Conservation (phyloP, 75 land plant genomes). For the Azolla pinnata region DNA sequence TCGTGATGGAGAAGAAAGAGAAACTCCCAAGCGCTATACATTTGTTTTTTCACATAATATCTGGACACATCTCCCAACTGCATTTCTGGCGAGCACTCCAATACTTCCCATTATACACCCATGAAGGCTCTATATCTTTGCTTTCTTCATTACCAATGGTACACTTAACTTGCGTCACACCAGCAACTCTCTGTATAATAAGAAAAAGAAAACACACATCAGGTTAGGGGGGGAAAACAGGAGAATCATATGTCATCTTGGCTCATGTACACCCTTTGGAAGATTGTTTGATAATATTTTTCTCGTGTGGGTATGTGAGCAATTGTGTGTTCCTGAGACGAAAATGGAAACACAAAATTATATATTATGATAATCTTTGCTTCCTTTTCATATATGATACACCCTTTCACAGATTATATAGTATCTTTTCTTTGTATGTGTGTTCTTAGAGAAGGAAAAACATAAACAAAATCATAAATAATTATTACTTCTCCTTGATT, state of each 20-base stretch:
- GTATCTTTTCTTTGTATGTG: no score
- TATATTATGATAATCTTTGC: no score
- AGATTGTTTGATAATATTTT: no score
- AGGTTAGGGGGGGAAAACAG: background rate
- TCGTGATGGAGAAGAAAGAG: no score
- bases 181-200: conserved; percentile 21
- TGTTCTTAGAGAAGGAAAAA: no score
- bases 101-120: conserved; percentile 27
- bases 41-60: conserved; percentile 38
- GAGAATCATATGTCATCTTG: background rate
- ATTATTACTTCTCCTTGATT: no score
- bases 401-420: no score
- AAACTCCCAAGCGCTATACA: no score
- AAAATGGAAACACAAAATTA: background rate
- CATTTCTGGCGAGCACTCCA: conserved; percentile 32
- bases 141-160: conserved; percentile 9
- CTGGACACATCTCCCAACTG: conserved; percentile 29
- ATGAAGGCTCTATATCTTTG: conserved; percentile 22
- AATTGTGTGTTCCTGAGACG: background rate
- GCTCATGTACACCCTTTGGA: background rate
- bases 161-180: conserved; percentile 19
- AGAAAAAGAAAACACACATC: background rate
- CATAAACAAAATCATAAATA: no score
- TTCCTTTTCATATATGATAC: no score
- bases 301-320: no score